Percentiles rank a stretch among this genome's conserved stretches.
These are phyloP conservation scores for Choanephora cucurbitarum DNA, from an alignment of 371 early-diverging fungal species.

Conservation along the genomic window DNA sequence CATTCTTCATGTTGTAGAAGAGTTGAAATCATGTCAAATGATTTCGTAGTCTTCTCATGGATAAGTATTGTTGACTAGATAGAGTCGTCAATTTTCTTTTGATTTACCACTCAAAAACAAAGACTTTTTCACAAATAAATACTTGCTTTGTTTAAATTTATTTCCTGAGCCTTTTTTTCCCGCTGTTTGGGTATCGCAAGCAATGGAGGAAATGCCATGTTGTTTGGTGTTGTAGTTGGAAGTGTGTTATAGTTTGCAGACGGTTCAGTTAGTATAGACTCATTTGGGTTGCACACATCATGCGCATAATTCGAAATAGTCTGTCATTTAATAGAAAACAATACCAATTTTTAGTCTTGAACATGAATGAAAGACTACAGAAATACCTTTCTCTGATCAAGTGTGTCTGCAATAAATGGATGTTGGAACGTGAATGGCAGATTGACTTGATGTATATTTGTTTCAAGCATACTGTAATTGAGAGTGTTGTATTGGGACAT, in stretches of 20 bases:
- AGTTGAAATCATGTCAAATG: neutral
- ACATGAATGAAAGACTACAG: neutral
- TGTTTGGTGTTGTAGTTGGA: conserved; percentile 7
- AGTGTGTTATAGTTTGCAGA: too few relatives aligned
- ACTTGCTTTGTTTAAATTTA: conserved; percentile 6
- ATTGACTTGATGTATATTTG: conserved; percentile 3
- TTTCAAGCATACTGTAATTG: conserved; percentile 13
- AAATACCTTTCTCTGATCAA: conserved; percentile 16
- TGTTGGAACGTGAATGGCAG: conserved; percentile 10
- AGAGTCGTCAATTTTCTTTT: neutral
- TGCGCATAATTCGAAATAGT: neutral
- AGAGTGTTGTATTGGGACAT: conserved; percentile 24
- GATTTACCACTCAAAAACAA: too few relatives aligned
- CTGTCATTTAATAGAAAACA: neutral
- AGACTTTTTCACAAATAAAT: too few relatives aligned
- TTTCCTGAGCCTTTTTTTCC: conserved; percentile 19
- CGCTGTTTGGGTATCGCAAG: conserved; percentile 16
- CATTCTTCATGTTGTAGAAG: neutral
- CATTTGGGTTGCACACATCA: conserved; percentile 3
- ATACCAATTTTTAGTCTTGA: neutral
- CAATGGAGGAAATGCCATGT: conserved; percentile 8
- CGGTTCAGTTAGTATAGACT: neutral
- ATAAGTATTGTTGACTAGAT: conserved; percentile 13
- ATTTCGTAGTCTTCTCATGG: neutral
- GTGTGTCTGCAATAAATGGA: neutral